Base-by-base conservation (phyloP, 2,329 filamentous ascomycete genomes). In the Fusarium sp. region DNA sequence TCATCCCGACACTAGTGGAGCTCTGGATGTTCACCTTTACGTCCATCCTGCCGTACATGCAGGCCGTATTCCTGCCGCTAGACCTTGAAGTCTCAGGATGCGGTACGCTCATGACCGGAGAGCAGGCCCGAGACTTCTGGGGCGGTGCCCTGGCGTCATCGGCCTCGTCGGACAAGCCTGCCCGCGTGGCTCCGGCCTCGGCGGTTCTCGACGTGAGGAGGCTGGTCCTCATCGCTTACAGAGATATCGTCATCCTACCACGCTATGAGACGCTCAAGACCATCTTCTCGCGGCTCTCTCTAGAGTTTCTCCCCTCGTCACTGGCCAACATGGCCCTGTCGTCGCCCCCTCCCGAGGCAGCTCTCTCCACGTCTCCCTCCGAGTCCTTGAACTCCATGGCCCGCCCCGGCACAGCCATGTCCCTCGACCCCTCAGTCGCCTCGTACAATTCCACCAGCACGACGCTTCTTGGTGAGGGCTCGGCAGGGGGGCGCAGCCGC, bases 1-100 rank as follows among this genome's bases (percentile, higher is more conserved):
- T 98, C n/a, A 94, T 98, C 24, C 94, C 94, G 0, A 91, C 94
- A 64, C 87, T 99, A 1, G 96, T 98, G 3, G 94, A 98, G 80
- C 91, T 98, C 79, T 99, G 96, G 96, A 90, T 97, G 67, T 92
- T 96, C 55, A 95, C 96, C 0, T 98, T 98, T 78, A 96, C 94
- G 4, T 93, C 90, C 8, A 94, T 98, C 40, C 84, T 98, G 6
- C 96, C 96, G 0, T 98, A 98, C 79, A 92, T 99, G 77, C 96
- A 98, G 84, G 95, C 96, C 1, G 95, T 98, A 1, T 98, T 99
- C 79, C 85, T 99, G 2, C 96, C 95, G 0, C 85, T 99, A 1
- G 96, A 99, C 79, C 89, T 98, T 12, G 96, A 99, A 80, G 97
- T 99, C 80, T 92, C 94, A 62, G 96, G 96, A 7, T 89, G 89